Percentiles rank a stretch among this genome's conserved stretches.
phyloP scores from a whole-genome alignment of 2,329 filamentous ascomycete genomes.

The Sordariomycetes sp. region DNA sequence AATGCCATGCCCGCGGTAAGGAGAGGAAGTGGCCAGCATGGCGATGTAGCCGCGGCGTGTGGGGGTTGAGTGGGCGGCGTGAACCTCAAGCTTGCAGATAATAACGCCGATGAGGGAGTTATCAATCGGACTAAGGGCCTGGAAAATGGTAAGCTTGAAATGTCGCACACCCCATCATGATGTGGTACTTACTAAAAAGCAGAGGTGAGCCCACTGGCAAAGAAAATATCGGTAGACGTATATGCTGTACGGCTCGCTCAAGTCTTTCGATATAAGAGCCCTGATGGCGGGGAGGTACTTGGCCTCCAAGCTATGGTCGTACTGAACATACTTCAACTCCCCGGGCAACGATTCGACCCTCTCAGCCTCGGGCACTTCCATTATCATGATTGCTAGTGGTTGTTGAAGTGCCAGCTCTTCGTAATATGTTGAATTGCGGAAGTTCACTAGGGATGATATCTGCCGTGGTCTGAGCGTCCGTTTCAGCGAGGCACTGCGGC shows the following conservation, averaged over 20 bases:
- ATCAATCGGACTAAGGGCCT: conserved; percentile 53
- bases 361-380: conserved; percentile 24
- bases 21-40: conserved; percentile 86
- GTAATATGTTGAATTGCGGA: too few species aligned
- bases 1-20: conserved; percentile 76
- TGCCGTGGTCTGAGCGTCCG: too few species aligned
- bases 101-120: conserved; percentile 75
- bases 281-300: conserved; percentile 77
- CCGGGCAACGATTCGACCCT: conserved; percentile 24
- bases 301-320: conserved; percentile 50
- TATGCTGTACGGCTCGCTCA: conserved; percentile 97
- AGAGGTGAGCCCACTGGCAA: conserved; percentile 96
- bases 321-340: conserved; percentile 51
- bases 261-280: conserved; percentile 86
- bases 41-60: conserved; percentile 89
- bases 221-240: conserved; percentile 98
- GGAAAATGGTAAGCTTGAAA: conserved; percentile 4
- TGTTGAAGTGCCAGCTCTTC: too few species aligned
- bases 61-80: conserved; percentile 68
- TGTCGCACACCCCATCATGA: conserved; percentile 5
- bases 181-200: conserved; percentile 66
- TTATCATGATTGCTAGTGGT: too few species aligned
- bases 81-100: conserved; percentile 87
- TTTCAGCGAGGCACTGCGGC: too few species aligned
- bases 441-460: too few species aligned